These are phyloP conservation scores for Trichoderma oligosporum DNA, from an alignment of 2,329 filamentous ascomycete genomes.

Conservation along the genomic window DNA sequence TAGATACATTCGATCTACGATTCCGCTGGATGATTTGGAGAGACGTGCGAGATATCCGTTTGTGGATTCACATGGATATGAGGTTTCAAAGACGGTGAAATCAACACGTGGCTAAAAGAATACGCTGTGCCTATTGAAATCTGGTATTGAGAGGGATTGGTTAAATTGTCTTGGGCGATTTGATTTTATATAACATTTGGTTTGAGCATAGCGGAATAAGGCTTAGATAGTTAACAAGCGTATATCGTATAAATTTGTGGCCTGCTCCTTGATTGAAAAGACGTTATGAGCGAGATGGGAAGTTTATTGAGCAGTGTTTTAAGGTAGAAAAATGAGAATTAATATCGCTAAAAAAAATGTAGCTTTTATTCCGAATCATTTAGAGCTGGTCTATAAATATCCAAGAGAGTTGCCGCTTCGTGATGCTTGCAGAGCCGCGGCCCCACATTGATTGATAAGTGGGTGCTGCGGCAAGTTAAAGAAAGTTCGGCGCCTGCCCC, in stretches of 20 bases:
- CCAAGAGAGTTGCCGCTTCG: background rate
- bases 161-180: background rate
- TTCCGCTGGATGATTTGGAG: slow-evolving; percentile 77
- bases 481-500: background rate
- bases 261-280: too few relatives aligned
- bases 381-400: too few relatives aligned
- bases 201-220: background rate
- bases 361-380: too few relatives aligned
- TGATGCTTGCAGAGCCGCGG: background rate
- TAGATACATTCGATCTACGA: slow-evolving; percentile 81
- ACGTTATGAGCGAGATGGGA: too few relatives aligned
- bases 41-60: slow-evolving; percentile 68
- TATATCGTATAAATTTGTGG: too few relatives aligned
- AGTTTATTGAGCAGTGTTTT: too few relatives aligned
- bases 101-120: slow-evolving; percentile 31
- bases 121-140: too few relatives aligned
- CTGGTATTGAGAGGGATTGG: background rate
- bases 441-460: too few relatives aligned
- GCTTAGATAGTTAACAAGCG: background rate
- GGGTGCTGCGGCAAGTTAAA: too few relatives aligned
- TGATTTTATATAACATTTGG: background rate
- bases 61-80: slow-evolving; percentile 54
- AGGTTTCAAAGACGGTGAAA: slow-evolving; percentile 41
- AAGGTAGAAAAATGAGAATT: too few relatives aligned
- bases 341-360: too few relatives aligned